These are phyloP conservation scores for Cardiospermum halicacabum DNA, from an alignment of 345 rosid genomes.

Conservation along the genomic window DNA sequence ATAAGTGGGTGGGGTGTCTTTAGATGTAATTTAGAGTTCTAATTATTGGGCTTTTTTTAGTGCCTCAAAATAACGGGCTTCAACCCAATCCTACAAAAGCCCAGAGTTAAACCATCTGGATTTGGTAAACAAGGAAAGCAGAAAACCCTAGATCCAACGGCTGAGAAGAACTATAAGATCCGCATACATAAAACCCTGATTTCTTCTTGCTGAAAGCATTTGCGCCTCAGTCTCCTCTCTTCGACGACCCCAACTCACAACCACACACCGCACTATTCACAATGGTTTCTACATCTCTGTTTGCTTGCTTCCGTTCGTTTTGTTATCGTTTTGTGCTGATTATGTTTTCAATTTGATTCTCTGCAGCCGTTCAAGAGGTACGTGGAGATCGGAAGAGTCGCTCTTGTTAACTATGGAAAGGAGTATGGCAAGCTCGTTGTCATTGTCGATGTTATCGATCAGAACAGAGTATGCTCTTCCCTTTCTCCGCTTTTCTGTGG, in stretches of 20 bases:
- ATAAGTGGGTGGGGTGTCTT: neutral
- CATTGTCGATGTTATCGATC: slow-evolving; percentile 83
- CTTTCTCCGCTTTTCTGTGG: too few relatives aligned
- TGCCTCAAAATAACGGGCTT: neutral
- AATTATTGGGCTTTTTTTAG: neutral
- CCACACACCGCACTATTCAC: slow-evolving; percentile 8
- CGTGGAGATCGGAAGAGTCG: slow-evolving; percentile 91
- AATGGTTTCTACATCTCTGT: slow-evolving; percentile 28
- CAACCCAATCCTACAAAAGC: neutral
- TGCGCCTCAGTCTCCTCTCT: neutral
- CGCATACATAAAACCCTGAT: slow-evolving; percentile 21
- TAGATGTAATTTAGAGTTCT: too few relatives aligned
- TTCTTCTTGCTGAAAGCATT: neutral
- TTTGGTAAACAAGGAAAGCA: neutral
- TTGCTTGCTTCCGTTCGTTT: neutral
- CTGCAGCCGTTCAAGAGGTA: slow-evolving; percentile 79
- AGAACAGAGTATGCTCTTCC: slow-evolving; percentile 62
- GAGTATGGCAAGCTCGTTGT: slow-evolving; percentile 86
- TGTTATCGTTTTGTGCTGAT: neutral
- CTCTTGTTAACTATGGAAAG: slow-evolving; percentile 79
- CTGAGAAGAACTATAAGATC: slow-evolving; percentile 9
- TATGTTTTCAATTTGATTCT: neutral
- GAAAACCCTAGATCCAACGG: slow-evolving; percentile 26
- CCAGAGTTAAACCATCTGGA: neutral
- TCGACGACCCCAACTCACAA: neutral